phyloP scores from a whole-genome alignment of 2,329 filamentous ascomycete genomes.

The Aschersonia sp. region DNA sequence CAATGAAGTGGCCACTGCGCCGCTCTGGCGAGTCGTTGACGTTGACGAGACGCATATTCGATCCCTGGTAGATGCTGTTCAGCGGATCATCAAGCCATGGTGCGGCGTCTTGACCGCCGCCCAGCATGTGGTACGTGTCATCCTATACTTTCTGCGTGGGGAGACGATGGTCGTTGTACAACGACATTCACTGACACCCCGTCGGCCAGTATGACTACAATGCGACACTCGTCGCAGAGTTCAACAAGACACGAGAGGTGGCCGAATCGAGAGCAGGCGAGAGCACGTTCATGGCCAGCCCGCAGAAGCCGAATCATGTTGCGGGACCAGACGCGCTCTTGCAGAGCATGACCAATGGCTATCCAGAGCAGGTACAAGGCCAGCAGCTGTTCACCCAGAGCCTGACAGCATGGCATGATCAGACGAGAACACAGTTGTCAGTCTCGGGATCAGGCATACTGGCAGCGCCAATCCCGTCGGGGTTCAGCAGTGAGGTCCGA shows the following conservation, averaged over 20 bases:
- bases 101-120: slow-evolving; percentile 13
- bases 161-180: neutral
- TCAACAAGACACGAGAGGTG: slow-evolving; percentile 15
- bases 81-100: slow-evolving; percentile 19
- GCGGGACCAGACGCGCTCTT: slow-evolving; percentile 13
- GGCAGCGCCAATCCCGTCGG: neutral
- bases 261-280: slow-evolving; percentile 9
- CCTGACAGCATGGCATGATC: neutral
- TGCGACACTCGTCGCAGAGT: slow-evolving; percentile 15
- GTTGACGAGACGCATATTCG: slow-evolving; percentile 18
- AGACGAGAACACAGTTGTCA: neutral
- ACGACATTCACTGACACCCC: neutral
- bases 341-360: slow-evolving; percentile 10
- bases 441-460: neutral
- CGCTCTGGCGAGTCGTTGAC: slow-evolving; percentile 17
- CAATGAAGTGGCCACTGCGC: slow-evolving; percentile 19
- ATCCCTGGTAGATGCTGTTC: slow-evolving; percentile 16
- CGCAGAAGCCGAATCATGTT: neutral
- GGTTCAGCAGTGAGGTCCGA: neutral
- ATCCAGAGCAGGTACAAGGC: slow-evolving; percentile 8
- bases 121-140: slow-evolving; percentile 12
- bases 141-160: neutral
- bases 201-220: slow-evolving; percentile 13
- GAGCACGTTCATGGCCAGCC: neutral
- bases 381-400: neutral